Conservation (phyloP, 768 basidiomycete genomes). For the Amanita polypyramis region DNA sequence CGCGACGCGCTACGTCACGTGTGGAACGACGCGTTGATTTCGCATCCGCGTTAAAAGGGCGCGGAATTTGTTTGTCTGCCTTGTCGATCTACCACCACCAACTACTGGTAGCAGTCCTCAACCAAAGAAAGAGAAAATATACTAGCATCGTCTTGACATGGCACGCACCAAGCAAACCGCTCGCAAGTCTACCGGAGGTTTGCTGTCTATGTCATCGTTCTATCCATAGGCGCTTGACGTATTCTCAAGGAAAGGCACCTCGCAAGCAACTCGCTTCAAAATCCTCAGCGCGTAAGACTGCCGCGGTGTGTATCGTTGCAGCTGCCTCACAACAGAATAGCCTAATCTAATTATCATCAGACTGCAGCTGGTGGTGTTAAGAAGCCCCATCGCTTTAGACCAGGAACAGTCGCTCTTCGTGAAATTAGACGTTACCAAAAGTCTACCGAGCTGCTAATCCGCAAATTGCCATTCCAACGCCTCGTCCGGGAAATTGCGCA, state of each 20-base stretch:
- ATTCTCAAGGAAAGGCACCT: slow-evolving; percentile 41
- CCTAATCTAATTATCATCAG: slow-evolving; percentile 10
- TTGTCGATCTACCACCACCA: slow-evolving; percentile 15
- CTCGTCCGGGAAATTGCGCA: slow-evolving; percentile 75
- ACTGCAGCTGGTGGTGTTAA: slow-evolving; percentile 58
- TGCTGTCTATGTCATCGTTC: slow-evolving; percentile 6
- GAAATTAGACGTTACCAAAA: slow-evolving; percentile 62
- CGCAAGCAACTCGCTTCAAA: slow-evolving; percentile 54
- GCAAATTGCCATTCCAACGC: slow-evolving; percentile 61
- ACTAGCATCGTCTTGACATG: slow-evolving; percentile 25
- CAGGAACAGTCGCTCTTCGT: slow-evolving; percentile 69
- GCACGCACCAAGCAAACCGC: slow-evolving; percentile 72
- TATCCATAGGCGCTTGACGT: neutral
- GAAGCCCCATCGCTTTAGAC: slow-evolving; percentile 77
- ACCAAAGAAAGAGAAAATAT: too few species aligned
- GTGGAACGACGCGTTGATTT: slow-evolving; percentile 6
- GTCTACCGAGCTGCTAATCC: slow-evolving; percentile 53
- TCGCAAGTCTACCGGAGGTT: slow-evolving; percentile 69
- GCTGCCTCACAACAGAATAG: neutral
- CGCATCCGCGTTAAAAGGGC: neutral
- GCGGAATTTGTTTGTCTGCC: neutral
- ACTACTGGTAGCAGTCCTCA: slow-evolving; percentile 11
- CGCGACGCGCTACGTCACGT: slow-evolving; percentile 9
- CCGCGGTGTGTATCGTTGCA: slow-evolving; percentile 22
- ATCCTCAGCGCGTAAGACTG: slow-evolving; percentile 49